These are phyloP conservation scores for Teratosphaeria gauchensis DNA, from an alignment of 2,329 filamentous ascomycete species.

Conservation along the genomic window DNA sequence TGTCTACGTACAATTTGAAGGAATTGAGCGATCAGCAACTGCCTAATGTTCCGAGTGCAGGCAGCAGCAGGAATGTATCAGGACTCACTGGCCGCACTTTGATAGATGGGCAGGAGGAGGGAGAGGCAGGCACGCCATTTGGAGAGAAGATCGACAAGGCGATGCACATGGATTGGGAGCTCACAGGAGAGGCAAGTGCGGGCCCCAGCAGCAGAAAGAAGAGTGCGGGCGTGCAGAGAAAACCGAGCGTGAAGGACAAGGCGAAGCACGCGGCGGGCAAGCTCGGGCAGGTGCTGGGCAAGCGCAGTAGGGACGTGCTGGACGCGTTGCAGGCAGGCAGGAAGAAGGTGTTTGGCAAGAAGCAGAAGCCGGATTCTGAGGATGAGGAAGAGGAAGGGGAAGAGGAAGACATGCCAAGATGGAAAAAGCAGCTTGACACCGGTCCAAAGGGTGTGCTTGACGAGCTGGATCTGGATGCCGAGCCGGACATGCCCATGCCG, in stretches of 20 bases:
- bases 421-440: conserved; percentile 23
- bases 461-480: conserved; percentile 18
- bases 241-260: conserved; percentile 21
- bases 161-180: conserved; percentile 32
- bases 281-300: conserved; percentile 24
- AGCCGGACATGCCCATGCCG: conserved; percentile 9
- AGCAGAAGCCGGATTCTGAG: conserved; percentile 9
- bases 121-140: conserved; percentile 9
- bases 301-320: conserved; percentile 27
- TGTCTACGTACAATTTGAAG: conserved; percentile 53
- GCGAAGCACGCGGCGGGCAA: conserved; percentile 21
- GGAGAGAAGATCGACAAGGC: conserved; percentile 36
- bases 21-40: conserved; percentile 20
- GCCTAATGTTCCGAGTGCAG: conserved; percentile 5
- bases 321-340: conserved; percentile 24
- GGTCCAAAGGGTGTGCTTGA: conserved; percentile 23
- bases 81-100: conserved; percentile 27
- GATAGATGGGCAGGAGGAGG: conserved; percentile 14
- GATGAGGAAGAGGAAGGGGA: conserved; percentile 11
- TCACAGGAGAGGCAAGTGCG: conserved; percentile 6
- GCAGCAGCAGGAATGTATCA: conserved; percentile 36
- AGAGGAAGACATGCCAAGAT: conserved; percentile 15
- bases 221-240: conserved; percentile 9
- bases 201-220: conserved; percentile 5
- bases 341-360: conserved; percentile 20